Evolutionary conservation across 2,329 filamentous ascomycete species (phyloP), one percentile per base, ranked within the genome.

Genomic region (Colletotrichum lini): DNA sequence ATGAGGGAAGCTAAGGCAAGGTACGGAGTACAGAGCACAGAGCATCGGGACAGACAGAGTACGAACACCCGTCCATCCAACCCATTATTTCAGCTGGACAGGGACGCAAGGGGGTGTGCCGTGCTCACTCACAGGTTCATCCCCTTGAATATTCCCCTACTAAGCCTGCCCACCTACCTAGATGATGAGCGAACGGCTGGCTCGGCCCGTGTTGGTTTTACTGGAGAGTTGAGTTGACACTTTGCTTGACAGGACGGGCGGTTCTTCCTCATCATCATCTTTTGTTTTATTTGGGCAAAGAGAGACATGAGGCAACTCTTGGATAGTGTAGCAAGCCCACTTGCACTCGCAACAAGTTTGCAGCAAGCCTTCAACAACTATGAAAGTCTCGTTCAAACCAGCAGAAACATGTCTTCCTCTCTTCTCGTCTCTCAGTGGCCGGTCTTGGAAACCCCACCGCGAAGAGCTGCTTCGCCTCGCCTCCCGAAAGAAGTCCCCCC

Each of bases 381-480:
- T 3, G 30, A 30, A 30, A 30, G 30, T 30, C 30, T 30, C 7
- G 7, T 30, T 30, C 30, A 30, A 30, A 30, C 1, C 30, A 8
- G 30, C 7, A 30, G 30, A 30, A 30, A 30, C 30, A 30, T 7
- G 30, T 8, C 30, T 30, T 30, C 6, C 30, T 30, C 30, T 30
- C 30, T 8, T 9, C 30, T 30, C 1, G 30, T 30, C 44, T 45
- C 44, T 45, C 8, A 5, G 16, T 45, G 30, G 30, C 35, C 30
- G 35, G 30, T n/a, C 30, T 30, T 21, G 26, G 21, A 50, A 50
- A 26, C 49, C 49, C 50, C 50, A 30, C 50, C 9, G 16, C 50
- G 26, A 53, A 53, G 50, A 8, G 30, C 26, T 54, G 52, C 52
- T 54, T 54, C 52, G 52, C 52, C 52, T 54, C 52, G 49, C 26